These are phyloP conservation scores for Aeschynomene evenia DNA, from an alignment of 306 rosid species.

Conservation along the genomic window DNA sequence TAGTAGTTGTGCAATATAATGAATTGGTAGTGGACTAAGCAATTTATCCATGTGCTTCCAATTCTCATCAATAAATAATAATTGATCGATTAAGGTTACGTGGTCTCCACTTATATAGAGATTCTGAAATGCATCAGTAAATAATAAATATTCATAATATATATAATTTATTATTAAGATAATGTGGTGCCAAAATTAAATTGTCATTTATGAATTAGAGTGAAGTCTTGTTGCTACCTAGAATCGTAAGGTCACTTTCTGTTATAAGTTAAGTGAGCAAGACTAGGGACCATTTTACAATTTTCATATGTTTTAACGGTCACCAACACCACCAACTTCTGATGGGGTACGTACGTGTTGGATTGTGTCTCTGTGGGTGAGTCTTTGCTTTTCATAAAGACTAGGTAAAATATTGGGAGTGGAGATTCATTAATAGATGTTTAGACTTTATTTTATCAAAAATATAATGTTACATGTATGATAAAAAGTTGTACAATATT, in stretches of 20 bases:
- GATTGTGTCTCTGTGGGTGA: background rate
- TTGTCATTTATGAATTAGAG: conserved; percentile 27
- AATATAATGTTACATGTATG: no score
- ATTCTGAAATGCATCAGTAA: background rate
- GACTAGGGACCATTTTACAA: conserved; percentile 55
- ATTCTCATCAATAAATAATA: background rate
- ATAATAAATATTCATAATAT: background rate
- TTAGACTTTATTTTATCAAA: background rate
- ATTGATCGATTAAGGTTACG: no score
- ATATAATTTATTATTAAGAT: background rate
- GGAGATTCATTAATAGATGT: background rate
- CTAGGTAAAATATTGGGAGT: background rate
- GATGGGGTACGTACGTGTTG: background rate
- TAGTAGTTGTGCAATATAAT: no score
- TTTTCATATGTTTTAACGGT: conserved; percentile 31
- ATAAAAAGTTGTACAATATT: no score
- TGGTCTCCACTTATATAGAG: background rate
- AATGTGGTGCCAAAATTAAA: background rate
- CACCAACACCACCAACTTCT: conserved; percentile 33
- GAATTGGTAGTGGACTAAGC: background rate
- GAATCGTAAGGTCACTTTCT: conserved; percentile 60
- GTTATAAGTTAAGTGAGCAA: conserved; percentile 54
- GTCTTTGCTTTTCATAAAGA: conserved; percentile 10
- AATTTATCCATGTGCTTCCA: background rate
- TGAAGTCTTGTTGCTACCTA: conserved; percentile 7